Base-by-base conservation (phyloP, 169 alveolate genomes). In the Eimeria acervulina region DNA sequence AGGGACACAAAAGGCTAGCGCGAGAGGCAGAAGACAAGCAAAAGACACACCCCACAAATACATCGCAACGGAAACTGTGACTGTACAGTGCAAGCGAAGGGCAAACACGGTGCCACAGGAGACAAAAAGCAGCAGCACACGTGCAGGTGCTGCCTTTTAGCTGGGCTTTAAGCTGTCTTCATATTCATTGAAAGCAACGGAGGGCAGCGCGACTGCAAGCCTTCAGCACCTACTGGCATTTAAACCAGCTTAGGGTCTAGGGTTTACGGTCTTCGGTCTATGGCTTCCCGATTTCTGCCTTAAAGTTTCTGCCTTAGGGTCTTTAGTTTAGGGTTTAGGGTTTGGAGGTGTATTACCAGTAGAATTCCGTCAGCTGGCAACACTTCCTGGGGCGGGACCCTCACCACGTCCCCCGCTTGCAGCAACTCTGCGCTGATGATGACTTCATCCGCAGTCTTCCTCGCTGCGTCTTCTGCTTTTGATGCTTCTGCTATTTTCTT, bases 281-380 rank as follows among this genome's bases (percentile, higher is more conserved):
- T 0, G 8, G 74, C 38, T 63, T 6, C 6, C 0, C 38, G 10
- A 0, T 63, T n/a, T n/a, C n/a, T n/a, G n/a, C n/a, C n/a, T n/a
- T n/a, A 55, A 4, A 26, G 66, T 55, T 55, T 55, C 1, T 15
- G 66, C n/a, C 17, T 55, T 31, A 68, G 78, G 40, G 78, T 68
- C 31, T 68, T n/a, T 31, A 68, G 78, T 68, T 28, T 68, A 68
- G 44, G 78, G 78, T 31, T 68, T 28, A 68, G 44, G 78, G 78
- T 68, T 68, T 13, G 19, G 21, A 17, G 17, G 42, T 81, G n/a
- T n/a, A n/a, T 44, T 42, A 76, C 95, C 95, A 91, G 70, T 61
- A 91, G 33, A 52, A 91, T 28, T 44, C 95, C 95, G 66, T 92
- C 95, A 26, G 95, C 95, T n/a, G 95, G 95, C 70, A 92, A 33